Conservation (phyloP, 1,284 basidiomycete species). For the Ganoderma boninense region DNA sequence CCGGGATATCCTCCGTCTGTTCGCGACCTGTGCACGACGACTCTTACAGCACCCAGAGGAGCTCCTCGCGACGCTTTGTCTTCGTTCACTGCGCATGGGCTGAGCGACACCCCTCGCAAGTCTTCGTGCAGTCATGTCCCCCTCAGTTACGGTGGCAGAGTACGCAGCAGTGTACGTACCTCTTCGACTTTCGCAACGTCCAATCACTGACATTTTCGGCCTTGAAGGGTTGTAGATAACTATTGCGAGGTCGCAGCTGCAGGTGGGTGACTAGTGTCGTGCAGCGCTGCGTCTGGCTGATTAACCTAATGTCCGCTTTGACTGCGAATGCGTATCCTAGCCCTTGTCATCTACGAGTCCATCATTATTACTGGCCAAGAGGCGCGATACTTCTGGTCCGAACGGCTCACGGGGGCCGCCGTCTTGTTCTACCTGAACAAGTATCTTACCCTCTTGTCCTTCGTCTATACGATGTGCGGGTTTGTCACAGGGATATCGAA, state of each 20-base stretch:
- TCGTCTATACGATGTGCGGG: constrained; percentile 5
- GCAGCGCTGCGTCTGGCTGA: neutral
- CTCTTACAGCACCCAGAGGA: neutral
- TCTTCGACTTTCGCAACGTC: too few species aligned
- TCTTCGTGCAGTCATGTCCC: neutral
- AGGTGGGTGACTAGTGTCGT: neutral
- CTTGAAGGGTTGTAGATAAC: neutral
- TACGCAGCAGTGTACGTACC: neutral
- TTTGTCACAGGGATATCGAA: constrained; percentile 8
- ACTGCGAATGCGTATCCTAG: neutral
- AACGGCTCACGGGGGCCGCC: neutral
- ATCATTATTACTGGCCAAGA: constrained; percentile 7
- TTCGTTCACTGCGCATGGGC: neutral
- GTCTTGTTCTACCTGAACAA: constrained; percentile 15
- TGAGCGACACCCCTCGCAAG: neutral
- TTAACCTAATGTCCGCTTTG: neutral
- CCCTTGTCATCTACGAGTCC: constrained; percentile 13
- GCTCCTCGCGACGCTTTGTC: neutral
- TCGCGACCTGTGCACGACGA: neutral
- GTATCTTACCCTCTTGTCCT: constrained; percentile 7
- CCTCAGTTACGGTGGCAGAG: neutral
- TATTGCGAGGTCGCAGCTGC: constrained; percentile 1
- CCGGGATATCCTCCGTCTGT: neutral
- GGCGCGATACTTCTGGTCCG: constrained; percentile 9
- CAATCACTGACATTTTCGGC: neutral